phyloP scores from a whole-genome alignment of 2,329 filamentous ascomycete species.

The Aphanocladium album region DNA sequence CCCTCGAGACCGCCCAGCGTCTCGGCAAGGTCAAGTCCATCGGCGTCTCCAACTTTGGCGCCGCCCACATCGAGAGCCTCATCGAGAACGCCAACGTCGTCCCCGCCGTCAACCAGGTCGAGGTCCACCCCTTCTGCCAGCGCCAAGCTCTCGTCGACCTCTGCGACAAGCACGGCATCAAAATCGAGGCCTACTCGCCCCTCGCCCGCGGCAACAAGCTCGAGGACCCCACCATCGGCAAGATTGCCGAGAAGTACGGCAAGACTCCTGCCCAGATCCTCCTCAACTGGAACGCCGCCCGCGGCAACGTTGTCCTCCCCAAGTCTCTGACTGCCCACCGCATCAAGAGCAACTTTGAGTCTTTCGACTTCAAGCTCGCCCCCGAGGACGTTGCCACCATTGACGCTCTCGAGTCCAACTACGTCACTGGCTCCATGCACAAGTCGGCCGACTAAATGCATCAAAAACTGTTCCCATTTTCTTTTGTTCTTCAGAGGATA shows the following conservation, averaged over 20 bases:
- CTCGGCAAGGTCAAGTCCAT: slow-evolving; percentile 63
- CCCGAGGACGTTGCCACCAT: slow-evolving; percentile 56
- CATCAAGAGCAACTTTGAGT: slow-evolving; percentile 60
- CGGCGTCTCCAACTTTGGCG: slow-evolving; percentile 75
- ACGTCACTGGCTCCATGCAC: slow-evolving; percentile 57
- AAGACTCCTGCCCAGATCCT: slow-evolving; percentile 71
- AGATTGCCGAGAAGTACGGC: slow-evolving; percentile 62
- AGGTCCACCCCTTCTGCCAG: slow-evolving; percentile 70
- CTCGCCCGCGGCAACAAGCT: slow-evolving; percentile 64
- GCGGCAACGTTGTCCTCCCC: slow-evolving; percentile 67
- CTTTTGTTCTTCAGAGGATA: slow-evolving; percentile 9
- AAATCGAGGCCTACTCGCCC: slow-evolving; percentile 59
- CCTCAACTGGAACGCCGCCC: slow-evolving; percentile 73
- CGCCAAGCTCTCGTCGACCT: slow-evolving; percentile 54
- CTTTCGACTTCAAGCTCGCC: slow-evolving; percentile 58
- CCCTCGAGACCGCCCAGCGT: slow-evolving; percentile 60
- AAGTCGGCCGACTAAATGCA: slow-evolving; percentile 31
- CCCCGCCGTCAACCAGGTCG: slow-evolving; percentile 74
- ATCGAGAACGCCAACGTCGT: slow-evolving; percentile 51
- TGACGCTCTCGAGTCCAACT: slow-evolving; percentile 64
- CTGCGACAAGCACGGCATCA: slow-evolving; percentile 52
- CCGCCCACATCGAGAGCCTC: slow-evolving; percentile 52
- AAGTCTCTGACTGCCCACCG: slow-evolving; percentile 64
- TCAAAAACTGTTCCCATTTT: slow-evolving; percentile 4
- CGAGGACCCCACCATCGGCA: slow-evolving; percentile 57